Evolutionary conservation across 2,329 filamentous ascomycete genomes (phyloP), one percentile per base, ranked within the genome.

Genomic region (Sphaerostilbella broomeana): DNA sequence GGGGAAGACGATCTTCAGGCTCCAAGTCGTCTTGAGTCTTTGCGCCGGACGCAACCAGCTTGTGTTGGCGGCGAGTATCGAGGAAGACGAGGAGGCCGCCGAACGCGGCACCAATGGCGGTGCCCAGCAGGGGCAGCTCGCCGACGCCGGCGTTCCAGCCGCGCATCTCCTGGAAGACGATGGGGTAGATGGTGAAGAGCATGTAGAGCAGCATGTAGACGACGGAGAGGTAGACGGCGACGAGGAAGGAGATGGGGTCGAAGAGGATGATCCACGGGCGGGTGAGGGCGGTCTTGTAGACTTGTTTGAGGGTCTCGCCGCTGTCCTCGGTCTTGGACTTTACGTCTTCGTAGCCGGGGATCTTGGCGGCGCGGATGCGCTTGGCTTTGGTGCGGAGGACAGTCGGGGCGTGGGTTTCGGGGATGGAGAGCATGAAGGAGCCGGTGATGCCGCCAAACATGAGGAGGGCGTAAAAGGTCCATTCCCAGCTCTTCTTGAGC

Each of bases 161-260:
- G 3, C 72, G 63, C 46, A 56, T 63, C 33, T 72, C 53, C 45
- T 73, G 67, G 47, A 73, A 75, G 5, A 76, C 68, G 26, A 75
- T 72, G 3, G 67, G 70, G 38, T 77, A 77, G 40, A 75, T 75
- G 16, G 61, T 68, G 54, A 78, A 77, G 9, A 78, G 63, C 72
- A 78, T 77, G 54, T 75, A 75, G 7, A 73, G 57, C 1, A 74
- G 58, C 5, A 60, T 65, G 43, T 75, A 76, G 4, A 75, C 69
- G 9, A 76, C 61, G 2, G 66, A 63, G 50, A 75, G 60, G 48
- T 76, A 77, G 20, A 76, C 52, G 11, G 72, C 72, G 40, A 65
- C 64, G 4, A 72, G 55, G 35, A 75, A 61, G 0, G 69, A 72
- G 25, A 76, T 75, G 0, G 70, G 56, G 45, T 75, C 72, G 44